Evolutionary conservation across 2,329 filamentous ascomycete genomes (phyloP).

Genomic region (Torrubiella hemipterigena): DNA sequence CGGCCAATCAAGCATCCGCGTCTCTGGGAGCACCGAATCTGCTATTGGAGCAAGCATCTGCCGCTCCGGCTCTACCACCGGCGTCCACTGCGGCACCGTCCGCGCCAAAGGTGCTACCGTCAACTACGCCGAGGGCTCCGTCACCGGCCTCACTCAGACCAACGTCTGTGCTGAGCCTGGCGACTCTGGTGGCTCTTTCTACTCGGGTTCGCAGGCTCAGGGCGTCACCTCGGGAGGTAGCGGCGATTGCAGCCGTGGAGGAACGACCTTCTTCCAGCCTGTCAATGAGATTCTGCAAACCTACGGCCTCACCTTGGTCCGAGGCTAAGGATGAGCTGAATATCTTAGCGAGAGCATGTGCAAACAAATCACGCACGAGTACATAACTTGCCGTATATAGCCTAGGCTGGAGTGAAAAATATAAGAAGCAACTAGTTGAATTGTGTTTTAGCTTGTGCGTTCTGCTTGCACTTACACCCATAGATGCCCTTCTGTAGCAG

Average conservation of each 20-base stretch:
- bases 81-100: conserved; percentile 25
- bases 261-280: conserved; percentile 27
- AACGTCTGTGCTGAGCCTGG: conserved; percentile 27
- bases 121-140: conserved; percentile 23
- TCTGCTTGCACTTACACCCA: no score
- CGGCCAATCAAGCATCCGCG: conserved; percentile 16
- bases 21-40: conserved; percentile 24
- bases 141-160: conserved; percentile 26
- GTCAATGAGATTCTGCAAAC: conserved; percentile 26
- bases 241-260: conserved; percentile 23
- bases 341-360: no score
- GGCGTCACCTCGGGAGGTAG: conserved; percentile 28
- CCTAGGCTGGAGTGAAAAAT: no score
- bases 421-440: no score
- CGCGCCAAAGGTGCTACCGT: conserved; percentile 21
- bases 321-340: no score
- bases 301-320: conserved; percentile 20
- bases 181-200: conserved; percentile 27
- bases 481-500: no score
- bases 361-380: no score
- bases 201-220: conserved; percentile 26
- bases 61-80: conserved; percentile 28
- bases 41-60: conserved; percentile 23
- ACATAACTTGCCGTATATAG: no score
- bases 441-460: no score